A percentile compares a stretch with the other conserved stretches of the same genome.
Evolutionary conservation across 768 basidiomycete species (phyloP).

Genomic region (Zangia roseola): DNA sequence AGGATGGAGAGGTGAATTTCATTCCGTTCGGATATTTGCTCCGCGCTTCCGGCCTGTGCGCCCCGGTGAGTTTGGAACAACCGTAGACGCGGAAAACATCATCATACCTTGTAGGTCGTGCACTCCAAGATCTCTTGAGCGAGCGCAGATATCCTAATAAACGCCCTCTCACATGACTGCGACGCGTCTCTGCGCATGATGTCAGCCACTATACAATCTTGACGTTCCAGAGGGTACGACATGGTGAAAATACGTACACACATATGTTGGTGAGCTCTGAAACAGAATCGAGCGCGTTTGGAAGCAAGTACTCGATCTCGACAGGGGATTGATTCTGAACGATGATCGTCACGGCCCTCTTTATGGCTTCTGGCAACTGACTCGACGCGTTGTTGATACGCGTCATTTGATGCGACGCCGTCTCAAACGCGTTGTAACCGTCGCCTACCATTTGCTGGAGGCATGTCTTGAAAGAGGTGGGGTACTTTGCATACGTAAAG

Average conservation of each 20-base stretch:
- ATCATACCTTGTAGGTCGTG: conserved; percentile 17
- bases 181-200: conserved; percentile 10
- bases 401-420: conserved; percentile 18
- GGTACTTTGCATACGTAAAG: conserved; percentile 17
- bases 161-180: conserved; percentile 13
- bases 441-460: conserved; percentile 24
- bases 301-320: conserved; percentile 15
- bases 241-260: conserved; percentile 2
- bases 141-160: conserved; percentile 13
- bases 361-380: conserved; percentile 18
- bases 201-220: neutral
- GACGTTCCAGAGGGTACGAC: neutral
- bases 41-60: conserved; percentile 10
- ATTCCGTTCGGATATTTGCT: conserved; percentile 10
- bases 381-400: conserved; percentile 20
- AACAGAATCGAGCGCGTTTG: conserved; percentile 18
- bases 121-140: conserved; percentile 21
- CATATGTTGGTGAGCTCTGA: conserved; percentile 20
- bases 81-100: no score
- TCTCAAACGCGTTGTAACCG: conserved; percentile 21
- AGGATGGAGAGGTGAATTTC: conserved; percentile 17
- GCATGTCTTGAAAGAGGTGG: conserved; percentile 21
- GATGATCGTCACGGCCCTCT: conserved; percentile 13
- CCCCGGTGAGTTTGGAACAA: neutral
- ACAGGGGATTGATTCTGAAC: conserved; percentile 7